Evolutionary conservation across 257 asterid genomes (phyloP), one percentile per base, ranked within the genome.

Genomic region (Euphrasia confusa): DNA sequence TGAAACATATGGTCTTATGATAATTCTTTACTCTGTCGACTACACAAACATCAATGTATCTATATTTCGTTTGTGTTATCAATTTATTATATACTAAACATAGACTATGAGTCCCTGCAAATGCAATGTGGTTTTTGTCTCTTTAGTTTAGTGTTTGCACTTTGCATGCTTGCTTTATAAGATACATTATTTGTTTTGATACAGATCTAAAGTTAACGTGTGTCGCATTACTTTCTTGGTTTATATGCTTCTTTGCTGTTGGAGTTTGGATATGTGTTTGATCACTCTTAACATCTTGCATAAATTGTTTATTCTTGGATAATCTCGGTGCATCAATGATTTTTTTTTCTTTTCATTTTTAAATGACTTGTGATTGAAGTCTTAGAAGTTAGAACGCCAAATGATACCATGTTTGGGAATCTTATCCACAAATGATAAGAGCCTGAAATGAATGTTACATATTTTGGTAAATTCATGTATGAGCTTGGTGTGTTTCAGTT

Each of bases 131-230:
- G 40, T 17, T 47, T 52, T 8, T 28, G 26, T 63, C 15, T 57
- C 56, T 37, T 54, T 13, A 66, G 48, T 37, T 53, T 48, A 50
- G 7, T 59, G 32, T 17, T n/a, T 64, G 64, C 49, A 10, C 56
- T 17, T n/a, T 64, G 64, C 49, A 10, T 61, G 52, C 61, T 47
- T 57, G 53, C 58, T 18, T 56, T 67, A 37, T 56, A 61, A 37
- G 66, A 13, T 28, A 24, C 37, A 47, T 67, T 54, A 35, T 56
- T 54, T 15, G 11, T 52, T 52, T 15, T 63, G 53, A 30, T 21
- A 40, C 55, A 52, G 27, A 53, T 45, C 10, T 0, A 61, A 59
- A 39, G 61, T 28, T 32, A 62, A 49, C 28, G 48, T 55, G 4
- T 47, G 13, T 47, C 44, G 33, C 32, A 68, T 48, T 37, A 40